phyloP scores from a whole-genome alignment of 2,329 filamentous ascomycete species.

The Diaporthe destruens region DNA sequence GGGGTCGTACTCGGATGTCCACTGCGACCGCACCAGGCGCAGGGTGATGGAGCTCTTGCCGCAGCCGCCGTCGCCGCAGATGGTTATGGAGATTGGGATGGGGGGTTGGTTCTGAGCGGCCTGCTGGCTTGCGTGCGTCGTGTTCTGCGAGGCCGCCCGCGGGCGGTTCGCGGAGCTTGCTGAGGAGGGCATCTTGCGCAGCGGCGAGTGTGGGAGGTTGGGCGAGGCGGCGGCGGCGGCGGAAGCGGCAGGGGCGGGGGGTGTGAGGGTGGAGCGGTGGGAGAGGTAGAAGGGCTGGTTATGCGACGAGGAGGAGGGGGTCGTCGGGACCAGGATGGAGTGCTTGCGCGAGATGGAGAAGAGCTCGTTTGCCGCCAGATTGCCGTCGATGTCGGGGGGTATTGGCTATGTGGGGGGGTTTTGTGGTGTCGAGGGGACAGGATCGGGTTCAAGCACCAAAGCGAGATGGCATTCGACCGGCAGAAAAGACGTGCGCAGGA shows the following conservation, averaged over 20 bases:
- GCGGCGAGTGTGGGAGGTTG: constrained; percentile 10
- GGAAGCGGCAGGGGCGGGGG: constrained; percentile 1
- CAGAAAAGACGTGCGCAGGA: constrained; percentile 25
- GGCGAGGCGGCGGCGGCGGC: constrained; percentile 19
- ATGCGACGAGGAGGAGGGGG: constrained; percentile 35
- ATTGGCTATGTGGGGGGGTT: constrained; percentile 11
- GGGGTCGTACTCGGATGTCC: constrained; percentile 86
- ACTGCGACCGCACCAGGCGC: constrained; percentile 83
- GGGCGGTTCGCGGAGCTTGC: constrained; percentile 37
- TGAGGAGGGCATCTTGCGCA: constrained; percentile 40
- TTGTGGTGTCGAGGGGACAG: constrained; percentile 19
- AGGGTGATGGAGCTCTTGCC: constrained; percentile 89
- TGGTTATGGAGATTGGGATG: constrained; percentile 78
- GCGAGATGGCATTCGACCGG: constrained; percentile 30
- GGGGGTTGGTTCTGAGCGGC: constrained; percentile 53
- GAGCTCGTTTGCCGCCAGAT: constrained; percentile 40
- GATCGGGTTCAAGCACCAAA: constrained; percentile 31
- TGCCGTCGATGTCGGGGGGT: constrained; percentile 33
- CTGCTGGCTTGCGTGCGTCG: constrained; percentile 39
- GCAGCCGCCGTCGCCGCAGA: constrained; percentile 88
- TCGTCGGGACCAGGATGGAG: constrained; percentile 41
- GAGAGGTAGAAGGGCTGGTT: constrained; percentile 37
- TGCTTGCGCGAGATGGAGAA: constrained; percentile 43
- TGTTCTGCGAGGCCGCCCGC: constrained; percentile 38
- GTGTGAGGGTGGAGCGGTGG: constrained; percentile 37